A percentile compares a stretch with the other conserved stretches of the same genome.
Conservation (phyloP, 1,284 basidiomycete genomes). For the Ceratobasidium papillatum region DNA sequence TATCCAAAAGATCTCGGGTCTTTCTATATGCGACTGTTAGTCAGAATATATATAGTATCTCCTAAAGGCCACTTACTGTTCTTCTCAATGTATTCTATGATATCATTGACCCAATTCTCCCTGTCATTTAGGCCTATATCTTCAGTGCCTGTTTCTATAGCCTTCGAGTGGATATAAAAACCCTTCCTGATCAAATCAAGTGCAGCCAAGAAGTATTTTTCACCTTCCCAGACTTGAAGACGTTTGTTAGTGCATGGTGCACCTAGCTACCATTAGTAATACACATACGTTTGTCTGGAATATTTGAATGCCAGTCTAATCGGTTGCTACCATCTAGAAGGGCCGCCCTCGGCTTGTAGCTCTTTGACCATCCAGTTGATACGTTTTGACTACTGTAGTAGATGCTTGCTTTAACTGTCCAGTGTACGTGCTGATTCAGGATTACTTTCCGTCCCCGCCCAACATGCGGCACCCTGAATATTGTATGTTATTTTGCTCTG, state of each 20-base stretch:
- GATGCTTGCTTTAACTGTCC: neutral
- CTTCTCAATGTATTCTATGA: neutral
- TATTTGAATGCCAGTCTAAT: neutral
- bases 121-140: neutral
- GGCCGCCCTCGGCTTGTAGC: neutral
- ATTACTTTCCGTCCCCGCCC: neutral
- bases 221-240: neutral
- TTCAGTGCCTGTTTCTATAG: neutral
- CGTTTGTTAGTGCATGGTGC: neutral
- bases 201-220: neutral
- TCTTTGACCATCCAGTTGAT: no score
- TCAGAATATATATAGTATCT: neutral
- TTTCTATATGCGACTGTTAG: neutral
- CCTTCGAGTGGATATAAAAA: no score
- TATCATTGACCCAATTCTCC: neutral
- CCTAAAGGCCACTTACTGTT: neutral
- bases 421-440: neutral
- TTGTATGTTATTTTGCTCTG: neutral
- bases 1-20: neutral
- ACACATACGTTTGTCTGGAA: neutral
- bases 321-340: neutral
- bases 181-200: neutral
- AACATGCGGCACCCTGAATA: neutral
- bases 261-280: no score
- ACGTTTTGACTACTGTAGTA: neutral